Evolutionary conservation across 2,329 filamentous ascomycete species (phyloP).

Genomic region (Ascochyta viciae-villosae): DNA sequence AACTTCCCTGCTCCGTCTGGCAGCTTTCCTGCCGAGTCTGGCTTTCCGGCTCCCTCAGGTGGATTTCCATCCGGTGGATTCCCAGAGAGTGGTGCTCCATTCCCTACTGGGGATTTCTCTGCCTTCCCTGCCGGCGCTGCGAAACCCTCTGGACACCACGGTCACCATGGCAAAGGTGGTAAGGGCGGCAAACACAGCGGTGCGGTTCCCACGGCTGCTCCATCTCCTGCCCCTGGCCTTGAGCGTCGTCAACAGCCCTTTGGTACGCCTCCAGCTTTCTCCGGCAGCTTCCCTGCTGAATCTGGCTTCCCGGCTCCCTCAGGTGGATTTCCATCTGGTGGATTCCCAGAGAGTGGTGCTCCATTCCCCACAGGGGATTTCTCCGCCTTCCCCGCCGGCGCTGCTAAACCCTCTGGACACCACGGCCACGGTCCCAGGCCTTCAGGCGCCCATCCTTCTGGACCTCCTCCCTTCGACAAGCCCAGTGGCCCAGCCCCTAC

Average conservation of each 20-base stretch:
- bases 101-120: too few relatives aligned
- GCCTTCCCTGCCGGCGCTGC: conserved; percentile 13
- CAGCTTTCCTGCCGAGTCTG: conserved; percentile 1
- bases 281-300: conserved; percentile 3
- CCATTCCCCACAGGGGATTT: too few relatives aligned
- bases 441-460: background rate
- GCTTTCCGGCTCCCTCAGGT: background rate
- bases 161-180: conserved; percentile 2
- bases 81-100: too few relatives aligned
- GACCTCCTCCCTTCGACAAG: conserved; percentile 4
- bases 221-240: conserved; percentile 2
- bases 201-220: background rate
- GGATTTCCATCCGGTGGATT: background rate
- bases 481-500: background rate
- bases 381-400: background rate
- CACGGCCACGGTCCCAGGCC: background rate
- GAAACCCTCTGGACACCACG: background rate
- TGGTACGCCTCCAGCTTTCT: background rate
- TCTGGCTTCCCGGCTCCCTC: background rate
- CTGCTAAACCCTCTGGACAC: background rate
- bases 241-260: conserved; percentile 1
- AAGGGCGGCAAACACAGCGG: conserved; percentile 2
- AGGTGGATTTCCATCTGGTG: conserved; percentile 1
- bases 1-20: conserved; percentile 4
- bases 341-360: too few relatives aligned